phyloP scores from a whole-genome alignment of 805 yeast genomes.

The Pichia pseudocactophila region DNA sequence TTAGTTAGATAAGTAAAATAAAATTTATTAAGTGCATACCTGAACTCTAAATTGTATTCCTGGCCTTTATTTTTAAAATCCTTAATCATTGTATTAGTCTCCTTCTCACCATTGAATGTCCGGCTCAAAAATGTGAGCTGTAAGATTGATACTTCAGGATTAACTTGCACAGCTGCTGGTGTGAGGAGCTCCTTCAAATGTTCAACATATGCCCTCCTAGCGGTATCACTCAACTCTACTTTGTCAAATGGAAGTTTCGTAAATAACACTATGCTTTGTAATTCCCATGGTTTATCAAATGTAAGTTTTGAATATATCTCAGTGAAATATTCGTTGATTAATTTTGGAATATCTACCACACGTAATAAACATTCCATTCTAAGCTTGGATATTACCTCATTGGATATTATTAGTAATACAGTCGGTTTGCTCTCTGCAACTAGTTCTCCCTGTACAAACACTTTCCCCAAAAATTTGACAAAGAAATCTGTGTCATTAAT shows the following conservation, averaged over 20 bases:
- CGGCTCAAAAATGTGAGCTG: conserved; percentile 8
- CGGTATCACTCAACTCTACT: neutral
- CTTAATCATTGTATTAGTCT: neutral
- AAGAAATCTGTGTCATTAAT: neutral
- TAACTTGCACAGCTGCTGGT: conserved; percentile 7
- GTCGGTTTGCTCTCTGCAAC: neutral
- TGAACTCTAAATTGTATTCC: conserved; percentile 1
- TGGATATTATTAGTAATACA: conserved; percentile 8
- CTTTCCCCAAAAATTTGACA: neutral
- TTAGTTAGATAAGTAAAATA: conserved; percentile 2
- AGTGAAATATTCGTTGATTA: conserved; percentile 7
- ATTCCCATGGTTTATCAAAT: conserved; percentile 10
- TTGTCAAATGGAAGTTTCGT: conserved; percentile 5
- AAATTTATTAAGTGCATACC: neutral
- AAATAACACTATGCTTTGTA: conserved; percentile 11
- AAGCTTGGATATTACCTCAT: conserved; percentile 6
- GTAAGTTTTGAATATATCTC: conserved; percentile 3
- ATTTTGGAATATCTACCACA: neutral
- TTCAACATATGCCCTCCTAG: conserved; percentile 1
- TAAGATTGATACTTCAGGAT: conserved; percentile 6
- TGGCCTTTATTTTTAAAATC: conserved; percentile 1
- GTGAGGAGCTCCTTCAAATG: neutral
- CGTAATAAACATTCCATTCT: neutral
- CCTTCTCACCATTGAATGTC: neutral
- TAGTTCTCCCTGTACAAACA: conserved; percentile 1